Evolutionary conservation across 495 filamentous ascomycete species (phyloP), one percentile per base, ranked within the genome.

Genomic region (Tuber indicum): DNA sequence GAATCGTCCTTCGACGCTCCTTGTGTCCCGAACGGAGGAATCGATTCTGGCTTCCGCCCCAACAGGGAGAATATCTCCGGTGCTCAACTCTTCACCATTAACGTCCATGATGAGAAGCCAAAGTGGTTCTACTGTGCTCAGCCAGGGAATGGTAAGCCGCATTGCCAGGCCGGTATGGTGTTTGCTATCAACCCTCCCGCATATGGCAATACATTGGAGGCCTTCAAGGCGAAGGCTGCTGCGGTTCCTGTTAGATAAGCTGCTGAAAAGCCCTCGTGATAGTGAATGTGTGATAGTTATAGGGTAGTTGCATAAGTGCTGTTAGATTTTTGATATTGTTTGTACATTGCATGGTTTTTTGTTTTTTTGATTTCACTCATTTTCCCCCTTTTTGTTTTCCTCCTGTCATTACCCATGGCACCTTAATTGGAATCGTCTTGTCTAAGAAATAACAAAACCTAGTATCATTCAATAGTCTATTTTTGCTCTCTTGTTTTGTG

Each of bases 1-100:
- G 91, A 93, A 84, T 91, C 90, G 39, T 87, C 88, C 12, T 93
- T 92, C 80, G 86, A 86, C 72, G 84, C 84, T 12, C 91, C 91
- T 41, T 93, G 91, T 84, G 86, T 86, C 14, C 70, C 79, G n/a
- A 76, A 79, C n/a, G 17, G 26, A 4, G 78, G 75, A 2, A 85
- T 87, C 81, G 79, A 83, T 74, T 84, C 82, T 26, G 86, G 87
- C 26, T 88, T 87, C 79, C 81, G 85, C 44, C 85, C 87, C n/a
- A 86, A 85, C 43, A 72, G 71, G 42, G 46, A 74, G 23, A 76
- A 47, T 49, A 76, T 39, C 41, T n/a, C 46, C 32, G 75, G 75
- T 26, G 52, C 52, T 58, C 52, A 58, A 26, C 52, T 58, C 52
- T 58, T 58, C 52, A 58, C 52, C n/a, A n/a, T 58, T 26, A 26